Base-by-base conservation (phyloP, 345 rosid species). In the Angophora floribunda region DNA sequence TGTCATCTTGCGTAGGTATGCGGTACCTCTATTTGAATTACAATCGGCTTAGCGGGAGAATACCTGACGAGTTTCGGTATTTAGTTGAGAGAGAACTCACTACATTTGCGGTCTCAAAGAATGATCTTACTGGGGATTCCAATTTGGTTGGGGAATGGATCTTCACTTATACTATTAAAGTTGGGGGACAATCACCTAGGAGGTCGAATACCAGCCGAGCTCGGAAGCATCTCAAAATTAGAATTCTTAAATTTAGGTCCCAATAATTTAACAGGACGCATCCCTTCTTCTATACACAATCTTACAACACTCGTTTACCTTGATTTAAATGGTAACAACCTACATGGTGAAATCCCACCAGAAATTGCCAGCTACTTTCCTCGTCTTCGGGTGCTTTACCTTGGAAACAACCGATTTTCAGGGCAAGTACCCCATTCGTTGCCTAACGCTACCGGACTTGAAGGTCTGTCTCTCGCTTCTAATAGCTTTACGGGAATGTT, bases 391-490 rank as follows among this genome's bases (percentile, higher is more conserved):
- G 4, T 3, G 1, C 59, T 53, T 21, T 21, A 21, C 59, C 59
- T 53, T 19, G 1, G 4, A 9, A 4, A 1, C 3, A 55, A 55
- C 10, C 10, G 59, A 55, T 55, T 55, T 55, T 55, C 59, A 7
- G 12, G 59, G 26, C 26, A 8, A 7, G 11, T 8, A 1, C 59
- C 59, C 1, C 59, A 55, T 55, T 55, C 59, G 5, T 4, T 55
- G 26, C 59, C 59, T 21, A 55, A 55, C 10, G 4, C 26, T 7
- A 55, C 26, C 8, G 0, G 59, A 21, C 59, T 55, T 21, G 26
- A 21, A 21, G 1, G 0, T 0, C 24, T 53, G 1, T 7, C 0
- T 53, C 59, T 53, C 59, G 0, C 22, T 7, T 6, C 1, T 7
- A 53, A 55, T 55, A 21, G 11, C 24, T 55, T 55, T 21, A 21